Conservation (phyloP, 1,284 basidiomycete genomes). For the Ceratobasidium sp. region DNA sequence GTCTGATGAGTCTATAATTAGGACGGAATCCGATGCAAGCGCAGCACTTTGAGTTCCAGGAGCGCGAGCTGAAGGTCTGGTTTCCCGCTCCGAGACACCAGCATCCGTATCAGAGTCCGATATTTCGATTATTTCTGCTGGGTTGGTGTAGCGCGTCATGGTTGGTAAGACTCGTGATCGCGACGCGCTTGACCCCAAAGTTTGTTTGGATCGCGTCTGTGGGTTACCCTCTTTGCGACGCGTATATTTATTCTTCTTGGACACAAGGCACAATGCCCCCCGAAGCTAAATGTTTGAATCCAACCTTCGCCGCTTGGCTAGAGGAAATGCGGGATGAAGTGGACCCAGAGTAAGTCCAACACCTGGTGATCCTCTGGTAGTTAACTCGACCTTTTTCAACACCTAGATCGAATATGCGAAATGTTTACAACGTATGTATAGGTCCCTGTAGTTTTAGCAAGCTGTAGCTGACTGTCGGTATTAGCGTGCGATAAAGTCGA, state of each 20-base stretch:
- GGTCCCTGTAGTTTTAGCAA: background rate
- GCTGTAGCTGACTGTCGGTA: background rate
- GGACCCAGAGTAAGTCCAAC: constrained; percentile 34
- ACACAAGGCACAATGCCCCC: constrained; percentile 13
- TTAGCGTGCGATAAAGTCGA: constrained; percentile 41
- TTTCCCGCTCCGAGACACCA: background rate
- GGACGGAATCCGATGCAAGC: constrained; percentile 1
- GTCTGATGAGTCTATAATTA: constrained; percentile 39
- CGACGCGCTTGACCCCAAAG: constrained; percentile 22
- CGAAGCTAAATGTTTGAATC: constrained; percentile 31
- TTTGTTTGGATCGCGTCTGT: constrained; percentile 4
- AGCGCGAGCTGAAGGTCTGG: constrained; percentile 1
- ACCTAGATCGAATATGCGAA: constrained; percentile 22
- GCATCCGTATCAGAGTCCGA: constrained; percentile 21
- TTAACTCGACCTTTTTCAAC: background rate
- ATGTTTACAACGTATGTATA: constrained; percentile 17
- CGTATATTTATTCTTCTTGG: background rate
- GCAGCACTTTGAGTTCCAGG: background rate
- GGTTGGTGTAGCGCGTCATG: constrained; percentile 2
- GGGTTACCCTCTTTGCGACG: too few species aligned
- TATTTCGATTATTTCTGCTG: constrained; percentile 30
- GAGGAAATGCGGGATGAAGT: constrained; percentile 40
- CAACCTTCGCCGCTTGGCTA: constrained; percentile 29
- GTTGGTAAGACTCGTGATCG: constrained; percentile 9
- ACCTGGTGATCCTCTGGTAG: background rate